Evolutionary conservation across 352 stramenopile genomes (phyloP).

Genomic region (Phytopythium boreale): DNA sequence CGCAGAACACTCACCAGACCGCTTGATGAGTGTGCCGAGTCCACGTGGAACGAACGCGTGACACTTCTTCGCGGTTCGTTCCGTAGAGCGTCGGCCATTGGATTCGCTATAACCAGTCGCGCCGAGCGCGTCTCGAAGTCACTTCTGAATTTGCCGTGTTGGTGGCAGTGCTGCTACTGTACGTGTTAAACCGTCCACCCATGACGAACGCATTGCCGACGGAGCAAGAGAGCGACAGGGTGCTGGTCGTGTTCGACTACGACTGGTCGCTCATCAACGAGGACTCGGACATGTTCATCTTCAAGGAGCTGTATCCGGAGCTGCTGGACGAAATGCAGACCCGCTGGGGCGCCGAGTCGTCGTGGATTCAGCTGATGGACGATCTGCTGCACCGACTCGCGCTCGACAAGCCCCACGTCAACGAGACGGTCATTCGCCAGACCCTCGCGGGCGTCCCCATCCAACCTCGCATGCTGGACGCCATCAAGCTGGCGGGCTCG

Average conservation of each 20-base stretch:
- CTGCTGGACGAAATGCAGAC: conserved; percentile 36
- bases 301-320: conserved; percentile 57
- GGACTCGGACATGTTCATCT: conserved; percentile 52
- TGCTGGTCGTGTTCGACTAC: conserved; percentile 80
- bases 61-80: no score
- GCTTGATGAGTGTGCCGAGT: no score
- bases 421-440: conserved; percentile 29
- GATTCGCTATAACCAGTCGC: no score
- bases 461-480: conserved; percentile 57
- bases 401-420: conserved; percentile 33
- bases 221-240: not conserved
- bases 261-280: conserved; percentile 83
- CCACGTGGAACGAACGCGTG: no score
- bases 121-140: no score
- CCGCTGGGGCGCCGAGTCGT: conserved; percentile 22
- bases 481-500: conserved; percentile 42
- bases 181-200: no score
- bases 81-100: no score
- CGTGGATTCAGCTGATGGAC: conserved; percentile 69
- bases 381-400: conserved; percentile 45
- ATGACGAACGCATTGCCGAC: no score
- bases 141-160: no score
- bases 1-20: no score
- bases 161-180: no score
- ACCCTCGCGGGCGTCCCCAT: conserved; percentile 52